phyloP scores from a whole-genome alignment of 2,329 filamentous ascomycete genomes.

The Metarhizium guizhouense region DNA sequence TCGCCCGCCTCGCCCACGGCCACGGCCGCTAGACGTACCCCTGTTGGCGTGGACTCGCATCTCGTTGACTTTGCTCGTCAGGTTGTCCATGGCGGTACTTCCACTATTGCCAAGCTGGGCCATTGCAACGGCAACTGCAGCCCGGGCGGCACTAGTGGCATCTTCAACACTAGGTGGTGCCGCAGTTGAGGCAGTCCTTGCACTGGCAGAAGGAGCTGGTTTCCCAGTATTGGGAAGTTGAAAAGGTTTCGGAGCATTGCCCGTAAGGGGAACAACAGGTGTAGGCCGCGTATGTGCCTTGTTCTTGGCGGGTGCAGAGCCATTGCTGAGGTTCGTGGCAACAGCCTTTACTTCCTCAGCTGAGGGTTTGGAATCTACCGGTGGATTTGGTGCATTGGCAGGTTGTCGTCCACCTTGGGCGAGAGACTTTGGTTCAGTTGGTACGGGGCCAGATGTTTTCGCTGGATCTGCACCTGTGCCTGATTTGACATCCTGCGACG shows the following conservation, averaged over 20 bases:
- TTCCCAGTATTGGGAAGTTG: conserved; percentile 21
- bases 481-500: conserved; percentile 33
- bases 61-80: conserved; percentile 67
- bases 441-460: conserved; percentile 35
- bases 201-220: conserved; percentile 17
- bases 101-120: conserved; percentile 50
- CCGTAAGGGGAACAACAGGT: conserved; percentile 57
- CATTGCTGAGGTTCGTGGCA: conserved; percentile 33
- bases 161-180: conserved; percentile 41
- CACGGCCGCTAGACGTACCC: conserved; percentile 39
- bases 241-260: conserved; percentile 31
- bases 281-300: conserved; percentile 41
- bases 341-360: conserved; percentile 32
- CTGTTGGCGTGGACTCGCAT: conserved; percentile 58
- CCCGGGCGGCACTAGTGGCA: conserved; percentile 65
- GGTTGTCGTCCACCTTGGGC: conserved; percentile 37
- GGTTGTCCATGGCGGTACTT: conserved; percentile 53
- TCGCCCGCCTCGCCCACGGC: conserved; percentile 39
- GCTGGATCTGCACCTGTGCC: conserved; percentile 39
- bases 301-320: conserved; percentile 26
- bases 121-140: conserved; percentile 74
- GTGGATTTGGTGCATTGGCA: conserved; percentile 49
- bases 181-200: conserved; percentile 28
- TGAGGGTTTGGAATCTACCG: conserved; percentile 60
- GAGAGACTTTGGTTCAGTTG: conserved; percentile 44